Evolutionary conservation across 2,329 filamentous ascomycete genomes (phyloP), one percentile per base, ranked within the genome.

Genomic region (Capronia coronata): DNA sequence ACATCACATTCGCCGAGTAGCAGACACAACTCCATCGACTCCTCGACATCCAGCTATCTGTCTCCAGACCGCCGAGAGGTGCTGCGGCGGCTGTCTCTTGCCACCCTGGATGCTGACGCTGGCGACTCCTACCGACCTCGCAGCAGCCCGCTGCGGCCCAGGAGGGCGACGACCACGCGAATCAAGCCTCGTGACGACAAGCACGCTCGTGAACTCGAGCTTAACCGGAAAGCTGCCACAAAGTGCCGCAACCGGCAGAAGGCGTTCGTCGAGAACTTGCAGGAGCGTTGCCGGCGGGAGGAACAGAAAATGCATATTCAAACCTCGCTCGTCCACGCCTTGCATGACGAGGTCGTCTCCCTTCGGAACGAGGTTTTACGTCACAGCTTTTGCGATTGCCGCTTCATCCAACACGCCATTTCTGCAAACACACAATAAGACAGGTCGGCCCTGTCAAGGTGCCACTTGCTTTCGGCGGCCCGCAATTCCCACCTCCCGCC

Each of bases 161-260:
- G 46, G 29, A 52, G 46, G 22, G 29, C 38, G 13, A 29, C 27
- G 2, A 49, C 46, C 2, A 45, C 38, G 21, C 53, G 53, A 19
- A 52, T 52, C 39, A 44, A 40, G 1, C 53, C 53, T 3, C 53
- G 53, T 5, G 52, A 49, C 9, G 45, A 52, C 14, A 56, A 56
- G 43, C 53, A 56, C 19, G 53, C 53, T 9, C 43, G 53, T 1
- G 53, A 56, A 41, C 43, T 56, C n/a, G 53, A 56, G 37, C 49
- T 56, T 21, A 56, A 56, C 37, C 53, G 53, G 21, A 52, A 48
- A 40, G 53, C 53, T 14, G 53, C 53, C 6, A 52, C 53, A 2
- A 56, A 56, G 14, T 56, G 53, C 23, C 53, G 53, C 10, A 56
- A 52, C 11, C 49, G 49, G 2, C 53, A 56, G 27, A 56, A 56